These are phyloP conservation scores for Ustilago curta DNA, from an alignment of 1,284 basidiomycete species.

Conservation along the genomic window DNA sequence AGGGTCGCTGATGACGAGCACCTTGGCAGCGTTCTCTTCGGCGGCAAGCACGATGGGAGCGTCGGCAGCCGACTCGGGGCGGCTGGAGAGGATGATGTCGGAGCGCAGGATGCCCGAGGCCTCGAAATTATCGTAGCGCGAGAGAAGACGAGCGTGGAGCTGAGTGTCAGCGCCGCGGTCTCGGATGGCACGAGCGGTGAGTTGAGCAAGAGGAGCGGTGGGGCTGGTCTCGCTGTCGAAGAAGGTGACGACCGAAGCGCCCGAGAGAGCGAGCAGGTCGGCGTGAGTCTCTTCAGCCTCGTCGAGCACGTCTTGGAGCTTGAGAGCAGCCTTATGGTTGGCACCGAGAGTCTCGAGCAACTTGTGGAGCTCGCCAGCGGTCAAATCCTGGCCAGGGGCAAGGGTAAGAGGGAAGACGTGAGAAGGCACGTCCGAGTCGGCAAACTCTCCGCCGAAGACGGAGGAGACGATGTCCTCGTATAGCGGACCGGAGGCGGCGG, in stretches of 20 bases:
- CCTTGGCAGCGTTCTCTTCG: slow-evolving; percentile 51
- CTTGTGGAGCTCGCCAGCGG: slow-evolving; percentile 51
- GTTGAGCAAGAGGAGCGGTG: slow-evolving; percentile 54
- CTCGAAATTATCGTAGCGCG: slow-evolving; percentile 67
- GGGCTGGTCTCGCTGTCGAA: slow-evolving; percentile 63
- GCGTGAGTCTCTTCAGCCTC: slow-evolving; percentile 39
- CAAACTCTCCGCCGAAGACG: slow-evolving; percentile 49
- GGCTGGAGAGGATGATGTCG: slow-evolving; percentile 60
- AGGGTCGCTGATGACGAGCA: slow-evolving; percentile 63
- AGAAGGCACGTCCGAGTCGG: slow-evolving; percentile 34
- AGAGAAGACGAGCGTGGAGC: slow-evolving; percentile 59
- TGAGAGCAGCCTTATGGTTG: slow-evolving; percentile 34
- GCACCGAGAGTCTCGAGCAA: slow-evolving; percentile 49
- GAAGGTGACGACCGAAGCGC: slow-evolving; percentile 60
- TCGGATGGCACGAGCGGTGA: slow-evolving; percentile 60
- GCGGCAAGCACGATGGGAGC: slow-evolving; percentile 61
- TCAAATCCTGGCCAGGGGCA: slow-evolving; percentile 52
- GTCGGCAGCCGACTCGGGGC: slow-evolving; percentile 48
- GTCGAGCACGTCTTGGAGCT: slow-evolving; percentile 48
- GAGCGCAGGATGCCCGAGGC: slow-evolving; percentile 62
- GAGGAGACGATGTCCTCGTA: slow-evolving; percentile 60
- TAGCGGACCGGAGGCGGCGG: slow-evolving; percentile 50
- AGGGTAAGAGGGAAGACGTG: slow-evolving; percentile 55
- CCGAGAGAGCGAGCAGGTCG: slow-evolving; percentile 56
- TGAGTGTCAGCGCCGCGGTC: slow-evolving; percentile 47